A percentile compares a stretch with the other conserved stretches of the same genome.
Conservation (phyloP, 495 filamentous ascomycete genomes). For the Cercophora samala region DNA sequence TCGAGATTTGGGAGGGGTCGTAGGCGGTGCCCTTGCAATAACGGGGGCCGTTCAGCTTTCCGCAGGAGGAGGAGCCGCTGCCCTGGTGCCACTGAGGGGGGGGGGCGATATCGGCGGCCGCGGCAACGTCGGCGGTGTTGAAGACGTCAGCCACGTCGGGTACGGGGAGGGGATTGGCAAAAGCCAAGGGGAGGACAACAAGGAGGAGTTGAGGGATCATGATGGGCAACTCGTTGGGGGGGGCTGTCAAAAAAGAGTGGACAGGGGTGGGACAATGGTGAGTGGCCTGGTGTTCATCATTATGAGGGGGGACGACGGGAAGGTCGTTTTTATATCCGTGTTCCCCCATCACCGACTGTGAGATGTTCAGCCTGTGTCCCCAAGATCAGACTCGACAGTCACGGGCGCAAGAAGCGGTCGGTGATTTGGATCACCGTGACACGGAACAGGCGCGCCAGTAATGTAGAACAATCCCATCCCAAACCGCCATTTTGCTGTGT, state of each 20-base stretch:
- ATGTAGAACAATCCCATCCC: too few relatives aligned
- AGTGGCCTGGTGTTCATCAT: neutral
- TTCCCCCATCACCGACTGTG: neutral
- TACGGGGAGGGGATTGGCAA: neutral
- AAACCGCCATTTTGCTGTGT: too few relatives aligned
- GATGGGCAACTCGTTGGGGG: neutral
- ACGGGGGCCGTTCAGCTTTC: constrained; percentile 10
- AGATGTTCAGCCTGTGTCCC: neutral
- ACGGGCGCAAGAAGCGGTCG: neutral
- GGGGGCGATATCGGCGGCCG: neutral
- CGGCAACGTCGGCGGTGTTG: neutral
- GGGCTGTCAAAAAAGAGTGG: neutral
- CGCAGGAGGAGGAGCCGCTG: constrained; percentile 1
- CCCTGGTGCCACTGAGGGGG: neutral
- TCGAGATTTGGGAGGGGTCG: constrained; percentile 21
- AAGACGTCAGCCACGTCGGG: too few relatives aligned
- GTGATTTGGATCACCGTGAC: neutral
- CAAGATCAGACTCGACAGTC: neutral
- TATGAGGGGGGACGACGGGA: neutral
- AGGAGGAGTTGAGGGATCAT: constrained; percentile 6
- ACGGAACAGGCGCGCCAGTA: neutral
- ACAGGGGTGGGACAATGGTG: neutral
- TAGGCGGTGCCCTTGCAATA: constrained; percentile 43
- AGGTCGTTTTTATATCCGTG: neutral
- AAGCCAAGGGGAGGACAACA: neutral